Percentiles rank a stretch among this genome's conserved stretches.
Evolutionary conservation across 805 yeast species (phyloP).

Genomic region (Teunomyces cretensis): DNA sequence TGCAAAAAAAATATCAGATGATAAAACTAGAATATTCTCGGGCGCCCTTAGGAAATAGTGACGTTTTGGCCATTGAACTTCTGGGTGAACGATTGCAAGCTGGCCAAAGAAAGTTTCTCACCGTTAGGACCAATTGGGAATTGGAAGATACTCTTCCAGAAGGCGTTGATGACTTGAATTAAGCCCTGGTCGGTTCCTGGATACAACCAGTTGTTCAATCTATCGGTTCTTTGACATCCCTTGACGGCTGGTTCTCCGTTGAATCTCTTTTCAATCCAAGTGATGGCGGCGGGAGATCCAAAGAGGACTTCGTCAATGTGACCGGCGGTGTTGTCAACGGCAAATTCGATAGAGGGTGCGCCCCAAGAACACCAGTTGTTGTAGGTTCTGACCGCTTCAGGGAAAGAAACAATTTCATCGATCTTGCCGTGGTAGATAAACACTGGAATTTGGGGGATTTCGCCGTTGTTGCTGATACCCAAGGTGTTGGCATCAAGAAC

Average conservation of each 20-base stretch:
- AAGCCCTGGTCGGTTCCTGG: constrained; percentile 26
- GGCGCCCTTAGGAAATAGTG: background rate
- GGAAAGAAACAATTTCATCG: constrained; percentile 13
- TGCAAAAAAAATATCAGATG: too few species aligned
- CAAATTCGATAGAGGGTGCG: constrained; percentile 24
- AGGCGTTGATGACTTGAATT: background rate
- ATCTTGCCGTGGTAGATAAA: constrained; percentile 11
- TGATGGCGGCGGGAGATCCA: constrained; percentile 17
- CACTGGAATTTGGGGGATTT: constrained; percentile 11
- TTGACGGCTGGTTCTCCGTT: constrained; percentile 13
- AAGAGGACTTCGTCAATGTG: constrained; percentile 15
- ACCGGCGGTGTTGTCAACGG: constrained; percentile 22
- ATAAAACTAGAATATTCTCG: too few species aligned
- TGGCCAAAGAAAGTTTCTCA: background rate
- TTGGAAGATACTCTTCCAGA: constrained; percentile 1
- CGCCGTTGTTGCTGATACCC: constrained; percentile 13
- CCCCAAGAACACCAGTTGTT: constrained; percentile 30
- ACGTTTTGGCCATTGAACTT: background rate
- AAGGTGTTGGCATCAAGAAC: constrained; percentile 23
- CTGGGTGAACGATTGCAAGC: background rate
- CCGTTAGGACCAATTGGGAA: constrained; percentile 4
- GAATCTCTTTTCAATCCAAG: constrained; percentile 18
- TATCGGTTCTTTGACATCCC: constrained; percentile 33
- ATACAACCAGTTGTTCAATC: constrained; percentile 47
- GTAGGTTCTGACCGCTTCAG: constrained; percentile 15